A percentile compares a stretch with the other conserved stretches of the same genome.
Conservation (phyloP, 768 basidiomycete genomes). For the Podaxis sp. region DNA sequence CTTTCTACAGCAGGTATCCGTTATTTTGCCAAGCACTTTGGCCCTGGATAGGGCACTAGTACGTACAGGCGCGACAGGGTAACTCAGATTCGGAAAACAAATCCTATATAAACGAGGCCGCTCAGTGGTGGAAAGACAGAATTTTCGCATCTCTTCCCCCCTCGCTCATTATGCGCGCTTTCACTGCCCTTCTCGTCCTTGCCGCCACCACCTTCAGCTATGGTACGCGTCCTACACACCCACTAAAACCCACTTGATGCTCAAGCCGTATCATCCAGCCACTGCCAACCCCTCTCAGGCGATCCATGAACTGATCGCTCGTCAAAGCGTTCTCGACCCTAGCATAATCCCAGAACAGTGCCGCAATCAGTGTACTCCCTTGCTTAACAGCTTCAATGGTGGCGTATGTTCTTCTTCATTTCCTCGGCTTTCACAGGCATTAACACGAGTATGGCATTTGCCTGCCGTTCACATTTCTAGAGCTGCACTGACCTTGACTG, state of each 20-base stretch:
- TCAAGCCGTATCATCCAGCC: background rate
- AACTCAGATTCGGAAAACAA: too few relatives aligned
- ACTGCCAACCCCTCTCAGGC: background rate
- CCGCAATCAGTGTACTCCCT: background rate
- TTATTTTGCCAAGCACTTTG: too few relatives aligned
- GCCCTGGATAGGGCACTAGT: too few relatives aligned
- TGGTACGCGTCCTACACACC: background rate
- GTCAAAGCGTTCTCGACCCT: slow-evolving; percentile 8
- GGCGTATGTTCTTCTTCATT: background rate
- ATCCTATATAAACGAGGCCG: background rate
- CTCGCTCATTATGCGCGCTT: background rate
- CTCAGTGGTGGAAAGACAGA: background rate
- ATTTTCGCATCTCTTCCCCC: background rate
- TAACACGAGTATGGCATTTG: background rate
- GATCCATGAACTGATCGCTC: slow-evolving; percentile 4
- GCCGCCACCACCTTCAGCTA: slow-evolving; percentile 1
- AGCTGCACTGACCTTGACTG: slow-evolving; percentile 2
- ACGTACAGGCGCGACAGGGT: too few relatives aligned
- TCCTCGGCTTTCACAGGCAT: background rate
- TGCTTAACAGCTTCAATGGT: background rate
- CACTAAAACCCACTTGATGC: background rate
- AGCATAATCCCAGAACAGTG: slow-evolving; percentile 5
- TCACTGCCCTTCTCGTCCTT: background rate
- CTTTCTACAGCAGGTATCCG: too few relatives aligned
- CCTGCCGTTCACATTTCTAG: background rate